A percentile compares a stretch with the other conserved stretches of the same genome.
Conservation (phyloP, 208 protist genomes). For the Leishmania arabica region DNA sequence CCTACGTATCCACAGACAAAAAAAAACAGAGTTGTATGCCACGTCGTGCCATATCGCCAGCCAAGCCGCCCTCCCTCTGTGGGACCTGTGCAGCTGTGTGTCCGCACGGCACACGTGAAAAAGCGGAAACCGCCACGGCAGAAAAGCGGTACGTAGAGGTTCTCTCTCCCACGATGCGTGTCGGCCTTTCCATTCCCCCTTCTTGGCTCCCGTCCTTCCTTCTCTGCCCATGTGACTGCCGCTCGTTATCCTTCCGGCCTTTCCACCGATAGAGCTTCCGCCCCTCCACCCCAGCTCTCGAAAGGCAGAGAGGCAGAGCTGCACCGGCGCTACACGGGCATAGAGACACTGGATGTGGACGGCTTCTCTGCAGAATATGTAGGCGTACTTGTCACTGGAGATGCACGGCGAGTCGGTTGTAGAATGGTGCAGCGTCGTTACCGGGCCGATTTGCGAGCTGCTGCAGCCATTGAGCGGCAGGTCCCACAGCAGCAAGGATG, state of each 20-base stretch:
- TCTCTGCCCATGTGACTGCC: not conserved
- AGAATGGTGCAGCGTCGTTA: not conserved
- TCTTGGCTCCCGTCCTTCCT: not conserved
- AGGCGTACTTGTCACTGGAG: not conserved
- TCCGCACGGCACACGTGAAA: not conserved
- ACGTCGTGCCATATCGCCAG: not conserved
- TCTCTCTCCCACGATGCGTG: not conserved
- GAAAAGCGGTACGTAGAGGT: not conserved
- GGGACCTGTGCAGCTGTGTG: not conserved
- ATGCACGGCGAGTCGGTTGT: not conserved
- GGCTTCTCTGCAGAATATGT: not conserved
- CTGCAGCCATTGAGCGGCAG: not conserved
- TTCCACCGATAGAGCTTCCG: not conserved
- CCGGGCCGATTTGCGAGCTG: not conserved
- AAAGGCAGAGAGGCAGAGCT: not conserved
- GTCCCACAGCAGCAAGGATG: not conserved
- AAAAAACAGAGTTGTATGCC: not conserved
- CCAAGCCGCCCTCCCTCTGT: not conserved
- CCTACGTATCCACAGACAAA: not conserved
- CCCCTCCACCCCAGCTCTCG: not conserved
- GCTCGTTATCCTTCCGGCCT: not conserved
- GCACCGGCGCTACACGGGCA: not conserved
- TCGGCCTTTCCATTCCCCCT: not conserved
- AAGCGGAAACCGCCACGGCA: not conserved
- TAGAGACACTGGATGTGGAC: not conserved